These are phyloP conservation scores for Botrytis squamosa DNA, from an alignment of 2,329 filamentous ascomycete genomes.

Conservation along the genomic window DNA sequence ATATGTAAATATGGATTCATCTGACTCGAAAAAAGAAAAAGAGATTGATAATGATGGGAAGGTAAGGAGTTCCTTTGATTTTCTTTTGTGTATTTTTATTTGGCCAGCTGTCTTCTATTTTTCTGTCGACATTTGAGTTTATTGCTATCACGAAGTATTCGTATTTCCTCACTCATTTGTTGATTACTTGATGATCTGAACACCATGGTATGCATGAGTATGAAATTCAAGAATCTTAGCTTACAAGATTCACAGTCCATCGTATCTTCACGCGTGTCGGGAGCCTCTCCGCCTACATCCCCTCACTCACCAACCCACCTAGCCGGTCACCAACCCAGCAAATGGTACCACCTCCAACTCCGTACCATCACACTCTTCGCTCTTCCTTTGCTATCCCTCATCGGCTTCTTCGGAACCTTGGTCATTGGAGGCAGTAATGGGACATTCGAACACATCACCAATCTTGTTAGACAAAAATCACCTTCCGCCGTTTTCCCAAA, in stretches of 20 bases:
- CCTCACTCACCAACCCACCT: conserved; percentile 18
- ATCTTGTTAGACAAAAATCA: conserved; percentile 19
- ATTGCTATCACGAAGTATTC: not conserved
- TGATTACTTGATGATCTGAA: not conserved
- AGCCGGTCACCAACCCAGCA: conserved; percentile 5
- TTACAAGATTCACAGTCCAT: conserved; percentile 18
- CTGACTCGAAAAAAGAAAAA: conserved; percentile 6
- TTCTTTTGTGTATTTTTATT: not conserved
- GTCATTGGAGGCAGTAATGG: conserved; percentile 29
- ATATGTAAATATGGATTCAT: conserved; percentile 14
- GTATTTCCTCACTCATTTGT: not conserved
- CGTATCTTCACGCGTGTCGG: conserved; percentile 16
- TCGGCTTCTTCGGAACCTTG: conserved; percentile 27
- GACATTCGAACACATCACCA: conserved; percentile 25
- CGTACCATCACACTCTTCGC: conserved; percentile 26
- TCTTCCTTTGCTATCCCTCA: conserved; percentile 30
- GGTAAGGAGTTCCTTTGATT: not conserved
- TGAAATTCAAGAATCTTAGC: not conserved
- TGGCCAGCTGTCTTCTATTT: conserved; percentile 5
- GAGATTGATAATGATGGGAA: not conserved
- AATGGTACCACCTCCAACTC: conserved; percentile 24
- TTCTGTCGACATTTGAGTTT: not conserved
- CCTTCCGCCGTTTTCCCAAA: conserved; percentile 26
- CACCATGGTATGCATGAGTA: conserved; percentile 17
- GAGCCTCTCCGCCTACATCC: not conserved